These are phyloP conservation scores for Calonectria pteridis DNA, from an alignment of 2,329 filamentous ascomycete species.

Conservation along the genomic window DNA sequence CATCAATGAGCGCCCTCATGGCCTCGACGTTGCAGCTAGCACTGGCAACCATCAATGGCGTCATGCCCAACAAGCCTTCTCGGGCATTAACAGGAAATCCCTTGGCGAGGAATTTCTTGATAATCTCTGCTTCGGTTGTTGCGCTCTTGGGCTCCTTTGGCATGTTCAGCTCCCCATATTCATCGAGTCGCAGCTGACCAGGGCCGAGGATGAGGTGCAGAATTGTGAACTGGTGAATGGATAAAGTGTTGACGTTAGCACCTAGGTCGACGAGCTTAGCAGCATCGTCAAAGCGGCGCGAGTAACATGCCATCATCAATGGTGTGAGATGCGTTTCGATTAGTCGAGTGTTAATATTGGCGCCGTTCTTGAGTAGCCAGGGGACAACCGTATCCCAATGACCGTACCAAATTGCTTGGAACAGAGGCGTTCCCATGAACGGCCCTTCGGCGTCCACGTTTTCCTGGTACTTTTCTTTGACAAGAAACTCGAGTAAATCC, in stretches of 20 bases:
- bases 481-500: conserved; percentile 34
- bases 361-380: conserved; percentile 43
- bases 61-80: conserved; percentile 44
- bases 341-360: conserved; percentile 40
- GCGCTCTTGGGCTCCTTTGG: conserved; percentile 21
- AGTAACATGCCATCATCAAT: conserved; percentile 45
- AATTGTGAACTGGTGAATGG: conserved; percentile 44
- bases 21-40: conserved; percentile 42
- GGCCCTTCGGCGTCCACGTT: conserved; percentile 39
- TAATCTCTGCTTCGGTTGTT: conserved; percentile 42
- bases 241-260: conserved; percentile 38
- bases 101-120: conserved; percentile 40
- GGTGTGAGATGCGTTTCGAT: conserved; percentile 44
- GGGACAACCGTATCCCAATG: conserved; percentile 44
- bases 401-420: conserved; percentile 44
- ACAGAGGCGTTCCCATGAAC: conserved; percentile 44
- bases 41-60: conserved; percentile 45
- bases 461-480: conserved; percentile 36
- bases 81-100: conserved; percentile 44
- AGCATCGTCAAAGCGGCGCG: conserved; percentile 44
- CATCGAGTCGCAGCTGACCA: conserved; percentile 36
- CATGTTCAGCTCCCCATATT: conserved; percentile 33
- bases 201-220: conserved; percentile 44
- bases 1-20: conserved; percentile 40
- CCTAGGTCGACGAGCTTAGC: conserved; percentile 42